Base-by-base conservation (phyloP, 306 rosid species). In the Castanea crenata region DNA sequence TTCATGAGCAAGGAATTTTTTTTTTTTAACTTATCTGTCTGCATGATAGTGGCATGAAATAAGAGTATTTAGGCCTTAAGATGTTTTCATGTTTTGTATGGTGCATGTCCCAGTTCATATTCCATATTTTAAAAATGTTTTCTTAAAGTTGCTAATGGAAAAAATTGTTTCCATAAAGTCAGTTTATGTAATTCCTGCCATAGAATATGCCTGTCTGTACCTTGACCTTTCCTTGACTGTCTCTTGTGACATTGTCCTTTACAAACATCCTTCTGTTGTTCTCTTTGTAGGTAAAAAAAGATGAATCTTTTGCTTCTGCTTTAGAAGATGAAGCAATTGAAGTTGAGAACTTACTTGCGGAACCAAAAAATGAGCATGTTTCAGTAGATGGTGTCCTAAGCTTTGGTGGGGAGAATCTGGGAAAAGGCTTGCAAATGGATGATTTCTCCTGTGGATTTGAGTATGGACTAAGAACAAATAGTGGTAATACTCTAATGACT, bases 321-420 rank as follows among this genome's bases (percentile, higher is more conserved):
- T 74, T 87, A 76, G 80, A 87, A 69, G 91, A 91, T 78, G 98
- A 86, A 75, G 81, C 73, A 38, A 79, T 63, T 80, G 91, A 84
- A 76, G 85, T 88, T 65, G 91, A 88, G 71, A 92, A 87, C 82
- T 85, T 87, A 77, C 88, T 84, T 68, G 88, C 84, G 68, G 94
- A 90, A 76, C 92, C 91, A 41, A 87, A 85, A 88, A 87, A 61
- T 56, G 89, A 91, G 65, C 79, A 81, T 52, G 88, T 74, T 76
- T 82, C 90, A 4, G 75, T 86, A 70, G 87, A 90, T 85, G 86
- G 88, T 56, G 80, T 85, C 55, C 79, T 86, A 71, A 74, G 76
- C 74, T 83, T 78, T 79, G 85, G 84, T 44, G 83, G 87, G 81
- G 84, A 81, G 57, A 84, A 67, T 71, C 83, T 41, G 64, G 91